phyloP scores from a whole-genome alignment of 1,284 basidiomycete genomes.

The Anthracocystis panici-leucophaei region DNA sequence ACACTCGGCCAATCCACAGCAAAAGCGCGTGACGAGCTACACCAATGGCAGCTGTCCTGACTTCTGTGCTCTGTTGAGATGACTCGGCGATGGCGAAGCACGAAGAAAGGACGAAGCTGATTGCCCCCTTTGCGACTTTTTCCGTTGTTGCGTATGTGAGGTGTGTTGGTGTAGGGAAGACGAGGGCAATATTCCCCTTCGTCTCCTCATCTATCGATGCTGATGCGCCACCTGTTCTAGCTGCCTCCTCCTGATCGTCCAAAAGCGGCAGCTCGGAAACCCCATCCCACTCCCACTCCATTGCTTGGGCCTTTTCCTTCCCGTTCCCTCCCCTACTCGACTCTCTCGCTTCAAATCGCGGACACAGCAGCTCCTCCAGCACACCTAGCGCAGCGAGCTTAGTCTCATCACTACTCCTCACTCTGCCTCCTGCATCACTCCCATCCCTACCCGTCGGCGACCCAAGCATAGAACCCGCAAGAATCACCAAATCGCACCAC shows the following conservation, averaged over 20 bases:
- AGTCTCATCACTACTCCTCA: constrained; percentile 36
- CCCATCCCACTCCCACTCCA: constrained; percentile 68
- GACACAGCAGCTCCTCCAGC: constrained; percentile 41
- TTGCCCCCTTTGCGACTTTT: constrained; percentile 35
- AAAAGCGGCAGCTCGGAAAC: constrained; percentile 58
- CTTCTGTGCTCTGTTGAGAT: constrained; percentile 7
- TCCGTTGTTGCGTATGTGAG: constrained; percentile 20
- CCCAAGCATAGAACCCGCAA: constrained; percentile 43
- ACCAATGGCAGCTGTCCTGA: constrained; percentile 7
- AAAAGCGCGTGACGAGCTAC: constrained; percentile 24
- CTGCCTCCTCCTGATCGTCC: constrained; percentile 23
- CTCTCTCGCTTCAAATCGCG: constrained; percentile 18
- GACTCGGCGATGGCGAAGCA: constrained; percentile 31
- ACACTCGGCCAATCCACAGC: constrained; percentile 41
- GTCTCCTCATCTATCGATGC: not conserved
- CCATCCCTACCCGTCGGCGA: constrained; percentile 5
- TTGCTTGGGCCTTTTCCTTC: not conserved
- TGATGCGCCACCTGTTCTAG: not conserved
- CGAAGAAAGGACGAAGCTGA: constrained; percentile 41
- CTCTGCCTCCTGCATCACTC: not conserved
- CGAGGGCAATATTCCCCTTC: not conserved
- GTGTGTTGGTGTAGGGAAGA: constrained; percentile 27
- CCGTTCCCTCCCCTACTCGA: too few relatives aligned
- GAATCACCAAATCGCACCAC: constrained; percentile 66
- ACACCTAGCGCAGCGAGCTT: constrained; percentile 41